Percentiles rank a stretch among this genome's conserved stretches.
Evolutionary conservation across 2,329 filamentous ascomycete species (phyloP).

Genomic region (Xenoacremonium recifei): DNA sequence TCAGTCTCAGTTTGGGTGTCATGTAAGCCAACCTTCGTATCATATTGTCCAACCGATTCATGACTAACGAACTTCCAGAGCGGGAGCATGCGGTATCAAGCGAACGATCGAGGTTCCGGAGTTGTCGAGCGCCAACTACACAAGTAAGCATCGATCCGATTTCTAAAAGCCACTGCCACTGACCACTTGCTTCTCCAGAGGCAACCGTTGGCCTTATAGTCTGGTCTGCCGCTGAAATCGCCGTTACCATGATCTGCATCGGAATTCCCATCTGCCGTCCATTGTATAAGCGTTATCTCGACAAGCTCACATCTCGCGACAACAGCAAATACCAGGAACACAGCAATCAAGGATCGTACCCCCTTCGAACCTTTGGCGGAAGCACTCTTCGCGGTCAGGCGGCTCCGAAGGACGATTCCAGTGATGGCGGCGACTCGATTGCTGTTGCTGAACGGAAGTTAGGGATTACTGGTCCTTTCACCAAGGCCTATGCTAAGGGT

Average conservation of each 20-base stretch:
- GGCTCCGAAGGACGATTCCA: background rate
- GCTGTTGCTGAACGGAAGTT: slow-evolving; percentile 5
- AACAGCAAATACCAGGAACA: slow-evolving; percentile 17
- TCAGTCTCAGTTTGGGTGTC: slow-evolving; percentile 41
- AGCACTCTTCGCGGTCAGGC: slow-evolving; percentile 3
- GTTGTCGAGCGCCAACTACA: slow-evolving; percentile 22
- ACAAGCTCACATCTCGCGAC: slow-evolving; percentile 20
- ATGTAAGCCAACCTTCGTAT: slow-evolving; percentile 29
- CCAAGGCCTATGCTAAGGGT: slow-evolving; percentile 6
- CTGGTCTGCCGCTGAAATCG: slow-evolving; percentile 39
- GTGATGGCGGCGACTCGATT: slow-evolving; percentile 7
- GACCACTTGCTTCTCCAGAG: slow-evolving; percentile 16
- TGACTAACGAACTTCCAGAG: slow-evolving; percentile 9
- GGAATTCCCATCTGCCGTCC: slow-evolving; percentile 39
- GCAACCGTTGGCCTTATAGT: slow-evolving; percentile 35
- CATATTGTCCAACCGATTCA: no score
- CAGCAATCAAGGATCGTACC: slow-evolving; percentile 11
- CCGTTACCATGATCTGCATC: slow-evolving; percentile 39
- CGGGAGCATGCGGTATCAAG: slow-evolving; percentile 28
- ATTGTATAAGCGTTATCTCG: slow-evolving; percentile 28
- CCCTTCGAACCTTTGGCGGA: slow-evolving; percentile 16
- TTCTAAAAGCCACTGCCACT: background rate
- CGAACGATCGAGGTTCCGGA: slow-evolving; percentile 28
- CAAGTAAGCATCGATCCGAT: slow-evolving; percentile 5
- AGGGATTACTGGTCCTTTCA: slow-evolving; percentile 2